Conservation (phyloP, 2,329 filamentous ascomycete species). For the Bipolaris zeicola region DNA sequence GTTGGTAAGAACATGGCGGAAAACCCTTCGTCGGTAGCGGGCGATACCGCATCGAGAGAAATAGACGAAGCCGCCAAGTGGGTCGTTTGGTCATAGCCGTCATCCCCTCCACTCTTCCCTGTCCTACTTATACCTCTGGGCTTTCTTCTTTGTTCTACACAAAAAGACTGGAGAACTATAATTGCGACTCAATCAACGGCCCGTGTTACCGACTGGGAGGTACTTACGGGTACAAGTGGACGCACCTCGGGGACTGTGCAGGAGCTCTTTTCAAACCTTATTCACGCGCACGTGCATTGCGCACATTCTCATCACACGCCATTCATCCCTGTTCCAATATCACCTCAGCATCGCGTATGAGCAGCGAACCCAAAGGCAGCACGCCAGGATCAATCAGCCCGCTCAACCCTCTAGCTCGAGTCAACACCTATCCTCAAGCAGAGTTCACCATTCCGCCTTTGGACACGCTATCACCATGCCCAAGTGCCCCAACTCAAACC, state of each 20-base stretch:
- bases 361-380: slow-evolving; percentile 50
- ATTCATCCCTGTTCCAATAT: background rate
- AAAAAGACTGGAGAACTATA: slow-evolving; percentile 9
- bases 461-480: slow-evolving; percentile 40
- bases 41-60: slow-evolving; percentile 26
- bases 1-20: slow-evolving; percentile 1
- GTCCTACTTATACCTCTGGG: slow-evolving; percentile 10
- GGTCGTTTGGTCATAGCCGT: slow-evolving; percentile 10
- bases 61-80: slow-evolving; percentile 19
- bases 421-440: slow-evolving; percentile 38
- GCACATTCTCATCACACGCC: slow-evolving; percentile 5
- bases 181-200: slow-evolving; percentile 8
- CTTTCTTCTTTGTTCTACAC: slow-evolving; percentile 1
- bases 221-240: background rate
- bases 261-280: slow-evolving; percentile 2
- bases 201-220: slow-evolving; percentile 9
- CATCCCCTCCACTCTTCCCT: slow-evolving; percentile 6
- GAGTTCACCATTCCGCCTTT: slow-evolving; percentile 42
- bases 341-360: slow-evolving; percentile 33
- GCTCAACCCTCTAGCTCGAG: slow-evolving; percentile 30
- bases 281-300: slow-evolving; percentile 2
- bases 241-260: slow-evolving; percentile 7
- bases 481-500: slow-evolving; percentile 44
- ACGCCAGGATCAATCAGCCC: slow-evolving; percentile 50
- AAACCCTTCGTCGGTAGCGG: slow-evolving; percentile 23